Evolutionary conservation across 371 early-diverging fungal genomes (phyloP).

Genomic region (Mortierella sp.): DNA sequence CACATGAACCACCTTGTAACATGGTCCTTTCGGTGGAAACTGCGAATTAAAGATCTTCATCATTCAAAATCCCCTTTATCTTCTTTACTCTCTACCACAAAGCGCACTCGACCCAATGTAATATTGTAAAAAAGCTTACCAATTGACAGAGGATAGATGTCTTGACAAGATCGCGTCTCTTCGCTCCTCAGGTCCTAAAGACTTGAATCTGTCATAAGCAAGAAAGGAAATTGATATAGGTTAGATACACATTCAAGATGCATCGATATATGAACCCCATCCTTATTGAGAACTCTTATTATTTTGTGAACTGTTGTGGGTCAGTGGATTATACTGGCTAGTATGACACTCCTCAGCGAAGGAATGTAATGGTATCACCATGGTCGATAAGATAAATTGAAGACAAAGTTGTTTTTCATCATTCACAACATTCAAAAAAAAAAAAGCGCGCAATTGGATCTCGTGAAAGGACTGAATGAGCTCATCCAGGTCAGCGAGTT

Average conservation of each 20-base stretch:
- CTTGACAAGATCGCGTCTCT: not conserved
- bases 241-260: not conserved
- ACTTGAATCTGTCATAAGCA: not conserved
- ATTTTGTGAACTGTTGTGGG: constrained; percentile 26
- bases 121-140: not conserved
- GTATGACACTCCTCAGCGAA: constrained; percentile 64
- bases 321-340: constrained; percentile 62
- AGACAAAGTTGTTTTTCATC: constrained; percentile 54
- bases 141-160: not conserved
- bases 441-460: not conserved
- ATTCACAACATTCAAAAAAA: constrained; percentile 34
- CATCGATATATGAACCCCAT: not conserved
- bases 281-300: not conserved
- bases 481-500: not conserved
- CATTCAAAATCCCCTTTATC: constrained; percentile 25
- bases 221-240: not conserved
- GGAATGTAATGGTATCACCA: constrained; percentile 58
- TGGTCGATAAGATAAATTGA: constrained; percentile 61
- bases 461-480: not conserved
- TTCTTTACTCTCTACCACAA: not conserved
- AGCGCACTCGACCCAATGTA: not conserved
- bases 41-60: constrained; percentile 58
- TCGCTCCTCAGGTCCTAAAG: not conserved
- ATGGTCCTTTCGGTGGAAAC: constrained; percentile 63
- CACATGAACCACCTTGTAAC: constrained; percentile 50